These are phyloP conservation scores for Leishmania mexicana DNA, from an alignment of 208 protist genomes.

Conservation along the genomic window DNA sequence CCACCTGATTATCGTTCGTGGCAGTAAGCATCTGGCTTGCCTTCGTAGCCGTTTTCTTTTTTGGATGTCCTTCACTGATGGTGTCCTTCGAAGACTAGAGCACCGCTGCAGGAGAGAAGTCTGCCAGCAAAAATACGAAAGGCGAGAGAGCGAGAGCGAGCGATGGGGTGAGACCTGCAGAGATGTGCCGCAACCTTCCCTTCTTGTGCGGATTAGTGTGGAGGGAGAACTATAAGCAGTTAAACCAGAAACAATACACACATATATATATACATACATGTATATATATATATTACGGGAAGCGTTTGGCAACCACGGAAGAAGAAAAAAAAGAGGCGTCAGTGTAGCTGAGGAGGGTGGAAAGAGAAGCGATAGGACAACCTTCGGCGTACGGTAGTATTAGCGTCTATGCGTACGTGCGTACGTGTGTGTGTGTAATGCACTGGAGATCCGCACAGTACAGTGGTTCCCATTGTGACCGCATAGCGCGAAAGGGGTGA, in stretches of 20 bases:
- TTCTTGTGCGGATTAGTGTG: not conserved
- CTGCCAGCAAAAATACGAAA: not conserved
- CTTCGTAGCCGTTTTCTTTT: not conserved
- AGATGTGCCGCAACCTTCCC: not conserved
- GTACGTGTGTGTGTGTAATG: not conserved
- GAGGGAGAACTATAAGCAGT: not conserved
- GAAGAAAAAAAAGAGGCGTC: not conserved
- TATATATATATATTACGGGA: not conserved
- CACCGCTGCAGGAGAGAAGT: not conserved
- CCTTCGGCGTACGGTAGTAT: not conserved
- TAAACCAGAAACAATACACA: not conserved
- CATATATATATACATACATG: not conserved
- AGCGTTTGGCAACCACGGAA: not conserved
- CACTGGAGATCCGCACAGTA: not conserved
- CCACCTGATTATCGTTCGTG: slow-evolving; percentile 1
- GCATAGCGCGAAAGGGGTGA: not conserved
- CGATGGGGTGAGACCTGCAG: not conserved
- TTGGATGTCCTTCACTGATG: not conserved
- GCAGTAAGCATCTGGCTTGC: slow-evolving; percentile 1
- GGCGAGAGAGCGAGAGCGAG: not conserved
- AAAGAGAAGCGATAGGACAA: not conserved
- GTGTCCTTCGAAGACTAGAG: not conserved
- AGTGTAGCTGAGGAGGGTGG: too few relatives aligned
- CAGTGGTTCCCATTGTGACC: not conserved
- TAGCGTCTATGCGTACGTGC: not conserved